Evolutionary conservation across 306 rosid species (phyloP).

Genomic region (Alnus rubra): DNA sequence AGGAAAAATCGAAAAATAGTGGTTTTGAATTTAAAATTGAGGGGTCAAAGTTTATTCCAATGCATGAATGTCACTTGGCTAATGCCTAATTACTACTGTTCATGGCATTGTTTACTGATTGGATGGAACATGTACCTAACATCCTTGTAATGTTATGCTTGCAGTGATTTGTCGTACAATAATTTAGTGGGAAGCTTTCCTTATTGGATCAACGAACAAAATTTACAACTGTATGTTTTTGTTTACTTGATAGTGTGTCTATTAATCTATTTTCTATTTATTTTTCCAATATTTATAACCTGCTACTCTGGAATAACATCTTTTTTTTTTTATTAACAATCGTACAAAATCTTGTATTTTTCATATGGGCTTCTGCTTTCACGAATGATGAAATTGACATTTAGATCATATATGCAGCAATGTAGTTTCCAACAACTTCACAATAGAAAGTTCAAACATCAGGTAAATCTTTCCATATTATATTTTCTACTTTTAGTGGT

Average conservation of each 20-base stretch:
- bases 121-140: too few species aligned
- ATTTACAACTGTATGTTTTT: conserved; percentile 57
- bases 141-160: conserved; percentile 23
- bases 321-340: not conserved
- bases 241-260: too few species aligned
- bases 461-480: conserved; percentile 41
- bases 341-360: not conserved
- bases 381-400: conserved; percentile 23
- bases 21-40: not conserved
- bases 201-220: conserved; percentile 55
- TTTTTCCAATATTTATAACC: not conserved
- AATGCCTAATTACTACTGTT: not conserved
- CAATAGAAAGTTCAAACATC: conserved; percentile 44
- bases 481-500: not conserved
- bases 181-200: conserved; percentile 69
- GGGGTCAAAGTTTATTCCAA: too few species aligned
- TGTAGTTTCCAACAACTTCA: conserved; percentile 75
- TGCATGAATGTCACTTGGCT: too few species aligned
- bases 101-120: too few species aligned
- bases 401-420: conserved; percentile 50
- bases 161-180: conserved; percentile 91
- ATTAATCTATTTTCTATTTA: not conserved
- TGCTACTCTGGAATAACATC: not conserved
- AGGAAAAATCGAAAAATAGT: not conserved
- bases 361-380: not conserved